A percentile compares a stretch with the other conserved stretches of the same genome.
Conservation (phyloP, 176 grass and related monocot species). For the Cenchrus fungigraminus region DNA sequence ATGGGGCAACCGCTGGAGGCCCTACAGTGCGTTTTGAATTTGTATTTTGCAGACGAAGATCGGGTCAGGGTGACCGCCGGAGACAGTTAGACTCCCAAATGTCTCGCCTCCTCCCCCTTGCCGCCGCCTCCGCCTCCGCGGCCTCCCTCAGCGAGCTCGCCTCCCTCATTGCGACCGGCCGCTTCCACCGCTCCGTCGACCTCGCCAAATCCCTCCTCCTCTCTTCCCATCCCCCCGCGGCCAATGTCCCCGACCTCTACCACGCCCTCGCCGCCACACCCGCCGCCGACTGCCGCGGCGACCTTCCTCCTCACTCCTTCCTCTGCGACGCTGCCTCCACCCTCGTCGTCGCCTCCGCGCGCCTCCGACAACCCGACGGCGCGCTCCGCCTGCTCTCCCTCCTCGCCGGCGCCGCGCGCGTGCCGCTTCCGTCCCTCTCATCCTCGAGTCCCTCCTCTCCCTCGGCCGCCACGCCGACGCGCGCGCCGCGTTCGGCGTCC, state of each 20-base stretch:
- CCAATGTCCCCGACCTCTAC: slow-evolving; percentile 47
- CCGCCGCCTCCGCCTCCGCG: slow-evolving; percentile 26
- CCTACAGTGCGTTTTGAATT: no score
- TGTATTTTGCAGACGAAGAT: no score
- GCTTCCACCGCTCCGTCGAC: slow-evolving; percentile 51
- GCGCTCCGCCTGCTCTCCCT: slow-evolving; percentile 49
- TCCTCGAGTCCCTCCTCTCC: slow-evolving; percentile 59
- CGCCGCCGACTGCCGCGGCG: background rate
- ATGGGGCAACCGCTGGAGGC: no score
- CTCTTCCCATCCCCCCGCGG: slow-evolving; percentile 20
- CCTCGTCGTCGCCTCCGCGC: slow-evolving; percentile 41
- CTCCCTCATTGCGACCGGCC: slow-evolving; percentile 39
- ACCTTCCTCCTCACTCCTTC: slow-evolving; percentile 8
- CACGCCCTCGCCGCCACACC: slow-evolving; percentile 19
- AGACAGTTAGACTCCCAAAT: background rate
- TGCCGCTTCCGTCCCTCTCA: slow-evolving; percentile 45
- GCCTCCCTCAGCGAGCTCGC: slow-evolving; percentile 38
- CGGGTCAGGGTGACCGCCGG: no score
- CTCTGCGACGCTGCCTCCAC: slow-evolving; percentile 43
- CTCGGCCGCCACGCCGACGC: slow-evolving; percentile 44
- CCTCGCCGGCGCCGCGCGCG: slow-evolving; percentile 15
- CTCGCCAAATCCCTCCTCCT: slow-evolving; percentile 49
- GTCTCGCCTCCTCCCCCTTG: background rate
- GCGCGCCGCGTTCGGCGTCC: slow-evolving; percentile 44
- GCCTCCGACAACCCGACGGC: slow-evolving; percentile 47